A percentile compares a stretch with the other conserved stretches of the same genome.
Conservation (phyloP, 2,329 filamentous ascomycete genomes). For the Colletotrichum brevisporum region DNA sequence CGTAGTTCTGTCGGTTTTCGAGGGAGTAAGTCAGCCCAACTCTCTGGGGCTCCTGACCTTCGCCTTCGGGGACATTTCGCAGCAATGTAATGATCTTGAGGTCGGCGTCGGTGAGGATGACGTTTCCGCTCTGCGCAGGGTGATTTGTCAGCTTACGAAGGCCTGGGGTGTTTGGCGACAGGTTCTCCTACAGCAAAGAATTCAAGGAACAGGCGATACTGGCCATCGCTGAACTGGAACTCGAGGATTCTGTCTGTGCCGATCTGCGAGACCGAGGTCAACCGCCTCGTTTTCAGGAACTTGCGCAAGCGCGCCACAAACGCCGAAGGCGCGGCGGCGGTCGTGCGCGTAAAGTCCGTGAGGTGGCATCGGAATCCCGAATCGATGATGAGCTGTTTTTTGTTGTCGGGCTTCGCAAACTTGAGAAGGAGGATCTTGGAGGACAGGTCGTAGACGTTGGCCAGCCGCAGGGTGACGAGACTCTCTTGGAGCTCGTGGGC, state of each 20-base stretch:
- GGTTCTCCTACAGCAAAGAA: slow-evolving; percentile 79
- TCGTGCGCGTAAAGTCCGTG: slow-evolving; percentile 90
- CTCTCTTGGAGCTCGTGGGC: slow-evolving; percentile 88
- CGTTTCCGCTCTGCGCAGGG: slow-evolving; percentile 78
- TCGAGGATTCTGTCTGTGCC: slow-evolving; percentile 96
- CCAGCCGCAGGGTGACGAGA: slow-evolving; percentile 83
- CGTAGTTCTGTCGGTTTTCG: slow-evolving; percentile 86
- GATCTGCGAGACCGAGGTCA: slow-evolving; percentile 86
- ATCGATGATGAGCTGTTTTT: slow-evolving; percentile 92
- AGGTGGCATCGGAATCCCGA: slow-evolving; percentile 96
- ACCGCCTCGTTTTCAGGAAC: slow-evolving; percentile 86
- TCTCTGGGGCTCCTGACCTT: slow-evolving; percentile 86
- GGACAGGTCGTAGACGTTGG: slow-evolving; percentile 96
- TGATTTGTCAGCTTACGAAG: slow-evolving; percentile 1
- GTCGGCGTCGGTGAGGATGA: slow-evolving; percentile 90
- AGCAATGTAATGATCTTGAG: slow-evolving; percentile 86
- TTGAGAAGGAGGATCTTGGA: slow-evolving; percentile 96
- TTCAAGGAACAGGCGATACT: slow-evolving; percentile 89
- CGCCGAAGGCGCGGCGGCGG: slow-evolving; percentile 84
- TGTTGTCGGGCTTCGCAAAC: slow-evolving; percentile 89
- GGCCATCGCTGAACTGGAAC: slow-evolving; percentile 91
- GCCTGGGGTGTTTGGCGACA: neutral
- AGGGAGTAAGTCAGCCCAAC: slow-evolving; percentile 85
- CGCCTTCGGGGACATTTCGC: slow-evolving; percentile 83
- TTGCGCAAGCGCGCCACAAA: slow-evolving; percentile 92